Conservation (phyloP, 768 basidiomycete genomes). For the Serendipita sp. region DNA sequence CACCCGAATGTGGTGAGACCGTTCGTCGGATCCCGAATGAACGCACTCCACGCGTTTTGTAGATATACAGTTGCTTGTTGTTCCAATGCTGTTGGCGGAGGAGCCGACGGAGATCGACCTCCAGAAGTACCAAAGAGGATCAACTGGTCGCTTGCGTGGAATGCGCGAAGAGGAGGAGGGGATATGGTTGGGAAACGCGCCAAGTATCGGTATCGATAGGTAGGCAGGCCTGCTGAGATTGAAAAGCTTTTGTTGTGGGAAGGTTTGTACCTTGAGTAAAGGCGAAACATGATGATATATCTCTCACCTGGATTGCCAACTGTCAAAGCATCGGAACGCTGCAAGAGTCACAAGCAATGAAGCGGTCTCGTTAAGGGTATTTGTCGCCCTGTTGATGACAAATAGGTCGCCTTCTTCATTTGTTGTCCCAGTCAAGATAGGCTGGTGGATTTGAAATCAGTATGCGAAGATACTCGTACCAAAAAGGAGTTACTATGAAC, state of each 20-base stretch:
- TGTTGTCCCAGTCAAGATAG: background rate
- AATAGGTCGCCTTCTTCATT: background rate
- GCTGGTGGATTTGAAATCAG: too few relatives aligned
- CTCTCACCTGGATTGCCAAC: background rate
- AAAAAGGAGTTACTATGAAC: background rate
- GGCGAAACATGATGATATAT: too few relatives aligned
- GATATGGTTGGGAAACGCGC: background rate
- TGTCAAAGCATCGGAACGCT: background rate
- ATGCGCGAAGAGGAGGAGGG: background rate
- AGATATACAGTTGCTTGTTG: background rate
- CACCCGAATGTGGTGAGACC: background rate
- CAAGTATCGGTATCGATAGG: background rate
- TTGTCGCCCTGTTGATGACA: background rate
- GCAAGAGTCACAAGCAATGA: background rate
- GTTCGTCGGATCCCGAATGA: background rate
- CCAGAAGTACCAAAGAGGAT: background rate
- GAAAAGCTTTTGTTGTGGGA: background rate
- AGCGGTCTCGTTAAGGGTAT: background rate
- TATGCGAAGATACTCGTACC: too few relatives aligned
- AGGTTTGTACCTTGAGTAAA: too few relatives aligned
- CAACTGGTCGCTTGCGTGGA: background rate
- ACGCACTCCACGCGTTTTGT: background rate
- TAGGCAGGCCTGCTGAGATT: background rate
- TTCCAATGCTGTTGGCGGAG: too few relatives aligned
- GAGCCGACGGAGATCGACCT: background rate